Conservation (phyloP, 148 eudicot species). For the Pouteria glomerata region DNA sequence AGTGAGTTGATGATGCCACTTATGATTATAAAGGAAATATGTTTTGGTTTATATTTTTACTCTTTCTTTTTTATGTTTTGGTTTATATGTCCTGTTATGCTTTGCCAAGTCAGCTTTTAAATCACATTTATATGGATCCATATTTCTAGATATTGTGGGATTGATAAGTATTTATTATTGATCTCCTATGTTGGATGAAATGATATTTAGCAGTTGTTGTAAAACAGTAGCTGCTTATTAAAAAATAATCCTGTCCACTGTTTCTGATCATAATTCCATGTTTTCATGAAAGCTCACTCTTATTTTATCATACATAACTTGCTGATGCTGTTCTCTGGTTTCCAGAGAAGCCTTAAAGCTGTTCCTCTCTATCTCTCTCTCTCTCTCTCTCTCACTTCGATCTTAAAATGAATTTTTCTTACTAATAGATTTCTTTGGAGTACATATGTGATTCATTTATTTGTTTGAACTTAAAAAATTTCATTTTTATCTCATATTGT, state of each 20-base stretch:
- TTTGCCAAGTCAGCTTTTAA: background rate
- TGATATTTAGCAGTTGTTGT: background rate
- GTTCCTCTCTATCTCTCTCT: background rate
- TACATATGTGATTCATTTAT: background rate
- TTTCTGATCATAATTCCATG: background rate
- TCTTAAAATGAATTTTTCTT: background rate
- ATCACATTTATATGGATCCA: background rate
- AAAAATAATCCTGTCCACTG: background rate
- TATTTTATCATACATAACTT: background rate
- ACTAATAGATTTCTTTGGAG: background rate
- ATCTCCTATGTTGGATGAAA: background rate
- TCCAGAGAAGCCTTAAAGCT: background rate
- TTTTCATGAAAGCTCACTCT: background rate
- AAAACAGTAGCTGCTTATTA: background rate
- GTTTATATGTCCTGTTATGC: background rate
- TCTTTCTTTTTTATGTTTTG: background rate
- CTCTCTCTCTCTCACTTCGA: background rate
- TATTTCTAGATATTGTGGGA: background rate
- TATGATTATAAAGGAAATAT: background rate
- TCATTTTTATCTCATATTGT: background rate
- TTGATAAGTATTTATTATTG: background rate
- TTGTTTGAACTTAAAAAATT: background rate
- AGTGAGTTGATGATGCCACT: conserved; percentile 48
- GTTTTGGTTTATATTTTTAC: background rate
- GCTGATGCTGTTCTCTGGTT: background rate